phyloP scores from a whole-genome alignment of 495 filamentous ascomycete species.

The Lasiosphaeriaceae sp. region DNA sequence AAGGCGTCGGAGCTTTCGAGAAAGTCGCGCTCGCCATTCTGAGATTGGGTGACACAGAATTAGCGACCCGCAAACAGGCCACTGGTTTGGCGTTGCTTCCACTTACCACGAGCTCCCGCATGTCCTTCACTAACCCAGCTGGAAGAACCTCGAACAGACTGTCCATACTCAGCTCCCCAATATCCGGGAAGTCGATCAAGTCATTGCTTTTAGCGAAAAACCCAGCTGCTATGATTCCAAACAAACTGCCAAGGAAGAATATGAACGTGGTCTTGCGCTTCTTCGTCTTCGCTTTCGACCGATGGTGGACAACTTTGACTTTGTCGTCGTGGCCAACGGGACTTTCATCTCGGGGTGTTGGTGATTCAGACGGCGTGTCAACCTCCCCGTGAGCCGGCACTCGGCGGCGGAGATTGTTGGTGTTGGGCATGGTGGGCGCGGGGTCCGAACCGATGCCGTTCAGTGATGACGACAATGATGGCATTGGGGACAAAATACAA shows the following conservation, averaged over 20 bases:
- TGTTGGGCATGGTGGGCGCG: slow-evolving; percentile 34
- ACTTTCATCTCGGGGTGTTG: slow-evolving; percentile 36
- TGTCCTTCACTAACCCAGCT: slow-evolving; percentile 75
- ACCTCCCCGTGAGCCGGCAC: slow-evolving; percentile 18
- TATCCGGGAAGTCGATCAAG: slow-evolving; percentile 72
- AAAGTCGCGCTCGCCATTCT: slow-evolving; percentile 81
- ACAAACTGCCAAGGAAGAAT: slow-evolving; percentile 77
- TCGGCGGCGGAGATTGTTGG: slow-evolving; percentile 49
- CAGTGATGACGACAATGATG: background rate
- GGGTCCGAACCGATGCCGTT: background rate
- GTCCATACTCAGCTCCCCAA: slow-evolving; percentile 81
- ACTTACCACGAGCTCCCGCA: slow-evolving; percentile 72
- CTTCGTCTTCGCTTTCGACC: slow-evolving; percentile 49
- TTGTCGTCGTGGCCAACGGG: slow-evolving; percentile 43
- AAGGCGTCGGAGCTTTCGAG: slow-evolving; percentile 87
- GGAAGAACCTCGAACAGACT: slow-evolving; percentile 78
- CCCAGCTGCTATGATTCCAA: slow-evolving; percentile 74
- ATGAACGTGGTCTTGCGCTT: slow-evolving; percentile 75
- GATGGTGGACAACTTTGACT: slow-evolving; percentile 40
- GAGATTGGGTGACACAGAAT: slow-evolving; percentile 7
- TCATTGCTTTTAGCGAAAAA: slow-evolving; percentile 84
- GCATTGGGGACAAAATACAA: background rate
- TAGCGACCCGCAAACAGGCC: slow-evolving; percentile 5
- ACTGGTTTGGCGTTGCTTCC: too few relatives aligned
- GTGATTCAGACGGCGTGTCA: slow-evolving; percentile 17